Evolutionary conservation across 305 asterid species (phyloP).

Genomic region (Petunia hybrid): DNA sequence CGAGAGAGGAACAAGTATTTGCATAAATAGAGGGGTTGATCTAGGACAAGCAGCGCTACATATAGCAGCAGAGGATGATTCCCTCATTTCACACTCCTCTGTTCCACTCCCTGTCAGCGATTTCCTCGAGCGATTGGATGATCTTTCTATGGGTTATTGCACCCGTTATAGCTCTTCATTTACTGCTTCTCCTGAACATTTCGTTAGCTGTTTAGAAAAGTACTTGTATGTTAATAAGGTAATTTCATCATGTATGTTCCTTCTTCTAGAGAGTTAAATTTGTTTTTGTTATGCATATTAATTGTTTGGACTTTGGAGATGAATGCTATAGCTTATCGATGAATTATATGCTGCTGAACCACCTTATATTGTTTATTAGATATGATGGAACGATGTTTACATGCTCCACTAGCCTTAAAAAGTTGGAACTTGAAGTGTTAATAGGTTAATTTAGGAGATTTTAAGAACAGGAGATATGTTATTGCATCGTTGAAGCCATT

Average conservation of each 20-base stretch:
- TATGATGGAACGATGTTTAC: slow-evolving; percentile 1
- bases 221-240: slow-evolving; percentile 73
- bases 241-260: slow-evolving; percentile 34
- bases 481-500: not conserved
- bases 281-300: not conserved
- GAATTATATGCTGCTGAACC: not conserved
- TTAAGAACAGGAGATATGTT: not conserved
- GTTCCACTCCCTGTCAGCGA: slow-evolving; percentile 88
- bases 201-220: slow-evolving; percentile 68
- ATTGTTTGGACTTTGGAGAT: not conserved
- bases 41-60: slow-evolving; percentile 75
- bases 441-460: not conserved
- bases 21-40: slow-evolving; percentile 63
- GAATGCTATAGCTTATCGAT: not conserved
- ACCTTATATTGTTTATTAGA: not conserved
- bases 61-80: slow-evolving; percentile 86
- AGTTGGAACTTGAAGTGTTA: not conserved
- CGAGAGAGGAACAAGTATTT: slow-evolving; percentile 78
- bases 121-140: slow-evolving; percentile 69
- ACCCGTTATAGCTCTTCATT: slow-evolving; percentile 68
- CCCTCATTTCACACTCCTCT: slow-evolving; percentile 82
- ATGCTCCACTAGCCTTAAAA: not conserved
- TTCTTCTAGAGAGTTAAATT: not conserved
- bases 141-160: slow-evolving; percentile 76
- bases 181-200: slow-evolving; percentile 64